Evolutionary conservation across 768 basidiomycete species (phyloP).

Genomic region (Piloderma croceum): DNA sequence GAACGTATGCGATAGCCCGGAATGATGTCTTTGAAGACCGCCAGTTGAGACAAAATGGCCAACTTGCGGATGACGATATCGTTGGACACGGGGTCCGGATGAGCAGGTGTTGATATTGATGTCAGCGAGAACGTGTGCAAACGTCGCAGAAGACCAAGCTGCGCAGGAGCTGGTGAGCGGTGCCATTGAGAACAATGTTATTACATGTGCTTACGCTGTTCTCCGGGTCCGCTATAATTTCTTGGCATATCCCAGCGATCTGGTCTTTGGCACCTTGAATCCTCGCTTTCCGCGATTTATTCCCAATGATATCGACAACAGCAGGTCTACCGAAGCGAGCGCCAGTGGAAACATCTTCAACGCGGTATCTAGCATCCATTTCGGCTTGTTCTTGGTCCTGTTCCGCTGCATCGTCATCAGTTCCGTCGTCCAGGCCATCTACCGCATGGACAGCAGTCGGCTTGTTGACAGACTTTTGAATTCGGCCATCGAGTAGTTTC

Average conservation of each 20-base stretch:
- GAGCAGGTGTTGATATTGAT: constrained; percentile 64
- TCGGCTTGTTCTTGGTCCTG: constrained; percentile 26
- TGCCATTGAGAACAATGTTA: not conserved
- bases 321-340: constrained; percentile 85
- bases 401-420: no score
- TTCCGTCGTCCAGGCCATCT: constrained; percentile 29
- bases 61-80: constrained; percentile 81
- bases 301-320: constrained; percentile 64
- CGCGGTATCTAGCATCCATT: constrained; percentile 21
- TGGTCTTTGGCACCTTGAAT: constrained; percentile 87
- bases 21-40: constrained; percentile 93
- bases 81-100: constrained; percentile 67
- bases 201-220: constrained; percentile 62
- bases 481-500: constrained; percentile 75
- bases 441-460: constrained; percentile 20
- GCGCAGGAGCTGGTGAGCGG: constrained; percentile 9
- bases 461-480: constrained; percentile 52
- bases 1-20: constrained; percentile 94
- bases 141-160: constrained; percentile 87
- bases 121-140: constrained; percentile 82
- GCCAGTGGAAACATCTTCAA: constrained; percentile 76
- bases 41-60: constrained; percentile 83
- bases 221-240: constrained; percentile 91
- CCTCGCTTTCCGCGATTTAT: constrained; percentile 57
- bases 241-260: constrained; percentile 89